Percentiles rank a stretch among this genome's conserved stretches.
phyloP scores from a whole-genome alignment of 1,284 basidiomycete species.

The Ceratobasidium sp. region DNA sequence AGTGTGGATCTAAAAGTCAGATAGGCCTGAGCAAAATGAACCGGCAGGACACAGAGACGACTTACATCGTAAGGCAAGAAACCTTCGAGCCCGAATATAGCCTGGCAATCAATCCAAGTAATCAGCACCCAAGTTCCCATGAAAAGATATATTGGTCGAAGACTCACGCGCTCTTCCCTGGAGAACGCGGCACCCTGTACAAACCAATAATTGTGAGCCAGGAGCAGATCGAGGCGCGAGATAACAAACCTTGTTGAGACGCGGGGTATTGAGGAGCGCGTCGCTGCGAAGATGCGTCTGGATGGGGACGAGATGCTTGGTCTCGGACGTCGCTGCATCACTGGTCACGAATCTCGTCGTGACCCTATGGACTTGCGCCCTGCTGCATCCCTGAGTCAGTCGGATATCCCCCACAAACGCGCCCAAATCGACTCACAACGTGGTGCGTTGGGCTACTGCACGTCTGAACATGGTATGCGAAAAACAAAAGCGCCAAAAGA shows the following conservation, averaged over 20 bases:
- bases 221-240: conserved; percentile 3
- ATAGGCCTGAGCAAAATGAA: background rate
- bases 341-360: conserved; percentile 27
- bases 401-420: conserved; percentile 1
- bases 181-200: conserved; percentile 59
- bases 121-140: conserved; percentile 16
- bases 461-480: conserved; percentile 24
- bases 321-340: conserved; percentile 36
- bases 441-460: conserved; percentile 3
- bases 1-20: conserved; percentile 24
- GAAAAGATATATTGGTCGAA: background rate
- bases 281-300: conserved; percentile 49
- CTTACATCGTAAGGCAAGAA: conserved; percentile 64
- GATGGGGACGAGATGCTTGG: conserved; percentile 41
- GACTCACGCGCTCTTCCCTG: conserved; percentile 54
- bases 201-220: conserved; percentile 25
- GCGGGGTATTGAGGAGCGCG: conserved; percentile 53
- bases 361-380: conserved; percentile 21
- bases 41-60: conserved; percentile 23
- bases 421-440: conserved; percentile 8
- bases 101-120: conserved; percentile 2
- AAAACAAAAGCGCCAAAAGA: conserved; percentile 7
- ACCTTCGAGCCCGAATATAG: conserved; percentile 59
- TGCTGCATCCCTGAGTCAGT: conserved; percentile 17
- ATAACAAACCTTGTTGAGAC: conserved; percentile 49